These are phyloP conservation scores for Polytrichum formosum DNA, from an alignment of 225 moss, liverwort and hornwort genomes.

Conservation along the genomic window DNA sequence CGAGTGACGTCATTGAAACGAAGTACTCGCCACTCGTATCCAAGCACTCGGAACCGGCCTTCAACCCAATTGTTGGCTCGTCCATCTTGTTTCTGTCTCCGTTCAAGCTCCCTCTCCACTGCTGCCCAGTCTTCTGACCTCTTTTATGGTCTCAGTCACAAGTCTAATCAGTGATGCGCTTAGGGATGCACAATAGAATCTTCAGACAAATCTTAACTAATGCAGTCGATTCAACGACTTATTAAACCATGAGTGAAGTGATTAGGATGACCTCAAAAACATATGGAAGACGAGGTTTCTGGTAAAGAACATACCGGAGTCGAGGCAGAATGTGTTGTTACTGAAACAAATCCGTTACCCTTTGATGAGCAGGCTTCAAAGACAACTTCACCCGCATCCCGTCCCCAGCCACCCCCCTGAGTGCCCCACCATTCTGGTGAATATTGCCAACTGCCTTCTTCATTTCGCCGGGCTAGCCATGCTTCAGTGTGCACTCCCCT, in stretches of 20 bases:
- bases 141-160: conserved; percentile 21
- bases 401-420: conserved; percentile 91
- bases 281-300: no score
- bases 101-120: conserved; percentile 29
- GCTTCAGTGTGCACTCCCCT: conserved; percentile 42
- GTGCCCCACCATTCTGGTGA: conserved; percentile 99
- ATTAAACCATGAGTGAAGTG: no score
- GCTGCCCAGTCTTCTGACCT: conserved; percentile 38
- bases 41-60: conserved; percentile 36
- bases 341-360: conserved; percentile 71
- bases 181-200: no score
- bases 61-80: conserved; percentile 8
- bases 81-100: conserved; percentile 24
- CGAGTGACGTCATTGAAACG: conserved; percentile 82
- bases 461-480: conserved; percentile 43
- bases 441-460: conserved; percentile 80
- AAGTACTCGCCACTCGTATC: conserved; percentile 91
- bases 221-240: no score
- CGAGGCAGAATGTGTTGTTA: conserved; percentile 79
- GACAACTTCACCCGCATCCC: conserved; percentile 54
- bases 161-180: no score
- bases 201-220: no score
- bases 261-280: no score
- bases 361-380: conserved; percentile 56
- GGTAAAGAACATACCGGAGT: conserved; percentile 44